phyloP scores from a whole-genome alignment of 148 eudicot genomes.

The Gaultheria prostrata region DNA sequence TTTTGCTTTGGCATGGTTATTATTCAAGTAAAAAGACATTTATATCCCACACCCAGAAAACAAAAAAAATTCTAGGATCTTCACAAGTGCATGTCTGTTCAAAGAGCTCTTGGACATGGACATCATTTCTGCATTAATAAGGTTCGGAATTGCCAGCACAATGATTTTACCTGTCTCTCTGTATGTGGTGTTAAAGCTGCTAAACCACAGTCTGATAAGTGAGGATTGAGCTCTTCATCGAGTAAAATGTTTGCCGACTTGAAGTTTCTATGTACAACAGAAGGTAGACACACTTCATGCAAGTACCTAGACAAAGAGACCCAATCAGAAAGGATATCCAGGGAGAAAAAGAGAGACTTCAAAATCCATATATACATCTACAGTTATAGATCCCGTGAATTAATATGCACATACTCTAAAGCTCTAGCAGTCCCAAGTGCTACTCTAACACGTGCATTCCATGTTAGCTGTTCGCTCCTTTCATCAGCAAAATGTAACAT shows the following conservation, averaged over 20 bases:
- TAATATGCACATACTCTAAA: slow-evolving; percentile 58
- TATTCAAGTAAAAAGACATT: background rate
- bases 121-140: background rate
- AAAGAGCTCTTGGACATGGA: background rate
- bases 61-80: background rate
- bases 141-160: slow-evolving; percentile 13
- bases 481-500: slow-evolving; percentile 89
- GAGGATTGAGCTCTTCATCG: slow-evolving; percentile 91
- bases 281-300: slow-evolving; percentile 99
- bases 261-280: slow-evolving; percentile 93
- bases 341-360: background rate
- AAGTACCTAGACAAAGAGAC: slow-evolving; percentile 56
- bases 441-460: slow-evolving; percentile 91
- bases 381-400: background rate
- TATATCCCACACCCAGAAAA: background rate
- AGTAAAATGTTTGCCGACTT: slow-evolving; percentile 94
- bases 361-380: background rate
- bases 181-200: slow-evolving; percentile 91
- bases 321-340: slow-evolving; percentile 10
- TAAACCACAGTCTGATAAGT: slow-evolving; percentile 88
- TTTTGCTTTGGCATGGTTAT: background rate
- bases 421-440: slow-evolving; percentile 99
- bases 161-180: slow-evolving; percentile 67
- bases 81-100: background rate
- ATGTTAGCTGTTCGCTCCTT: slow-evolving; percentile 66